Evolutionary conservation across 306 rosid species (phyloP).

Genomic region (Lablab purpureus): DNA sequence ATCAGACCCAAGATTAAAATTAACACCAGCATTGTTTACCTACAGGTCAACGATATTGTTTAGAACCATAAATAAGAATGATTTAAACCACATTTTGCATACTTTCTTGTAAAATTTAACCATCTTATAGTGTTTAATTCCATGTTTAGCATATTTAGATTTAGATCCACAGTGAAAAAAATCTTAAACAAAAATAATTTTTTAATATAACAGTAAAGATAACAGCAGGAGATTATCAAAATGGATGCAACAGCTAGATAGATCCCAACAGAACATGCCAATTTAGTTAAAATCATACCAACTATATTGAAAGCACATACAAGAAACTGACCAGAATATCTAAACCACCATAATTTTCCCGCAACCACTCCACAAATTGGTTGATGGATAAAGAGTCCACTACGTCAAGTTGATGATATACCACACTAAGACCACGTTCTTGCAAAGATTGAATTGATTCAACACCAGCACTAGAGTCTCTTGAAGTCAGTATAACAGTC

Average conservation of each 20-base stretch:
- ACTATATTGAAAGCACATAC: background rate
- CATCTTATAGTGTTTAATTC: background rate
- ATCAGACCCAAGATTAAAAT: slow-evolving; percentile 54
- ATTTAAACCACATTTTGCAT: background rate
- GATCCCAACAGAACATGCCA: slow-evolving; percentile 32
- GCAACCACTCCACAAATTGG: slow-evolving; percentile 75
- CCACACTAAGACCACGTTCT: slow-evolving; percentile 78
- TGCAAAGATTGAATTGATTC: slow-evolving; percentile 81
- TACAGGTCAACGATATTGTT: slow-evolving; percentile 23
- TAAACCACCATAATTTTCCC: slow-evolving; percentile 76
- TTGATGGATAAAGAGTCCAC: slow-evolving; percentile 64
- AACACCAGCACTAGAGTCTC: slow-evolving; percentile 61
- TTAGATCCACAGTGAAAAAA: slow-evolving; percentile 5
- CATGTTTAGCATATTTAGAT: slow-evolving; percentile 32
- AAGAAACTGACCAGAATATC: slow-evolving; percentile 80
- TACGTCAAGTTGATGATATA: slow-evolving; percentile 80
- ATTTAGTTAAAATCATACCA: slow-evolving; percentile 1
- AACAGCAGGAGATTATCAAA: slow-evolving; percentile 17
- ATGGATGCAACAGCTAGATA: slow-evolving; percentile 2
- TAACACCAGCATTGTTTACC: slow-evolving; percentile 55
- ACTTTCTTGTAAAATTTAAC: background rate
- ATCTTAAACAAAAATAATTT: slow-evolving; percentile 8
- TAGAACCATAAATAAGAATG: slow-evolving; percentile 36
- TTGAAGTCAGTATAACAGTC: slow-evolving; percentile 53
- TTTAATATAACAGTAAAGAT: background rate